Evolutionary conservation across 2,329 filamentous ascomycete species (phyloP), one percentile per base, ranked within the genome.

Genomic region (Cladosporium sp.): DNA sequence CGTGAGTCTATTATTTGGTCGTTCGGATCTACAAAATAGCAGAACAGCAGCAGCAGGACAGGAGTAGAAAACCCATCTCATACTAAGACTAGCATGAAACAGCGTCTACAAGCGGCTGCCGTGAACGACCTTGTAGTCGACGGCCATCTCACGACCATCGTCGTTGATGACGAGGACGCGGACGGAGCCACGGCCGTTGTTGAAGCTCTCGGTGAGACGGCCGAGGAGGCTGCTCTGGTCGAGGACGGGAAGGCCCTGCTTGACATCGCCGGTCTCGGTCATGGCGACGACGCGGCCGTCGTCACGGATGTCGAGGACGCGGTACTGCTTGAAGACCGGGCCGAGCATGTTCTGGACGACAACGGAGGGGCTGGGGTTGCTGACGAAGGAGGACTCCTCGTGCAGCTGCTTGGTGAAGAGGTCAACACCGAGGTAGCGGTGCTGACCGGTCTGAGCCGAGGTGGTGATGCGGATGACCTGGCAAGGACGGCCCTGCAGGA

Each of bases 251-350:
- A 98, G 80, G 64, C 82, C 83, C 77, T 95, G 91, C 87, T 97
- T 97, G 80, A 98, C 90, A 70, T 98, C 92, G 65, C 93, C 91
- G 59, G 85, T 88, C 86, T 98, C 93, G 69, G 93, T 98, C 91
- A 98, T 97, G 79, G 91, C 91, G 60, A 94, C 89, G 67, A 98
- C 72, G 62, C 76, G 74, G 67, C 80, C 78, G 65, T 84, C 91
- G 60, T 95, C 88, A 72, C 90, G 85, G 73, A 98, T 86, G 79
- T 98, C 93, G 56, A 98, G 86, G 70, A 98, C 92, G 68, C 93
- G 91, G 86, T 98, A 98, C 82, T 97, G 93, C 89, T 97, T 97
- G 89, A 97, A 96, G 78, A 97, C 84, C 58, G 93, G 93, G 65
- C 92, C 93, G 61, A 95, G 87, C 90, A 98, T 97, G 78, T 92